Evolutionary conservation across 306 rosid genomes (phyloP), one percentile per base, ranked within the genome.

Genomic region (Fragaria vesca): DNA sequence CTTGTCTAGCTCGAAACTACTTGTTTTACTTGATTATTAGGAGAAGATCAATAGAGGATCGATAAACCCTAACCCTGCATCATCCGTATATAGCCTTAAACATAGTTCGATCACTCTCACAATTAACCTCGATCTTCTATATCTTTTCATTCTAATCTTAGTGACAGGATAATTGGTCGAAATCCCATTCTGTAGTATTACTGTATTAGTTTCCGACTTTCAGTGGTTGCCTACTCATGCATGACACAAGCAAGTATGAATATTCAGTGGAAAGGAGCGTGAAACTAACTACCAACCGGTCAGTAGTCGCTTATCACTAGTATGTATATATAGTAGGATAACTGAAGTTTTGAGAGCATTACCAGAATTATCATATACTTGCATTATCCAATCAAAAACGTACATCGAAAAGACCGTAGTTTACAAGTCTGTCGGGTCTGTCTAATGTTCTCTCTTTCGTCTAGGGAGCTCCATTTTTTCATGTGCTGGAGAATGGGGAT

Each of bases 401-500:
- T 32, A 32, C n/a, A 30, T 61, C 9, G 5, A 5, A 26, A 12
- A 12, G 4, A 1, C 17, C 2, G 0, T 6, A 8, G 62, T 55
- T 12, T 26, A 28, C 13, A 7, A 20, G n/a, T 28, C 40, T 28
- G 38, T 60, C 36, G 16, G 66, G 66, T 24, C 15, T 21, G 3
- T 24, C 17, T 60, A 26, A 55, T n/a, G 10, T 55, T 60, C 66
- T 26, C 2, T 12, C 1, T 62, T 30, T 30, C 68, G 42, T 16
- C 42, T 3, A 65, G 24, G 43, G 30, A 65, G 69, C 32, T 65
- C 69, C 69, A 32, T 15, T 32, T 32, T 6, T 63, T 6, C 69
- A 65, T 34, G 69, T 65, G 69, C 69, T 34, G 69, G 69, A 63
- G n/a, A 63, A 32, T 17, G 69, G 36, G 24, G n/a, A 32, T 65